phyloP scores from a whole-genome alignment of 106 monocot species.

The Apostasia shenzhenica region DNA sequence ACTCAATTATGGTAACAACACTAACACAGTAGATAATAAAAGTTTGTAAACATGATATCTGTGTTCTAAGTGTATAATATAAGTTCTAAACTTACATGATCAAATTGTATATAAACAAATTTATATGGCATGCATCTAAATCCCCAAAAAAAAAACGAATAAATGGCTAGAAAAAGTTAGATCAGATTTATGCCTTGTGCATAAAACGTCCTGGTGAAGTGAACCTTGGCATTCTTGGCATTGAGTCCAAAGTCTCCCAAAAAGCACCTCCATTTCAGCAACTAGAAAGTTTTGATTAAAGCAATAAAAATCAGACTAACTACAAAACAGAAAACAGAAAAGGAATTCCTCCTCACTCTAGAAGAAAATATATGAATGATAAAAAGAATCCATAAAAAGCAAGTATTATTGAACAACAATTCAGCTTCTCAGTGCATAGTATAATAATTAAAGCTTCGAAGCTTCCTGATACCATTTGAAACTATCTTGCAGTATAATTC shows the following conservation, averaged over 20 bases:
- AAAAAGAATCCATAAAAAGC: background rate
- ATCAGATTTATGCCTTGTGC: constrained; percentile 58
- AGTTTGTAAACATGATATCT: no score
- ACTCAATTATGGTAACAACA: no score
- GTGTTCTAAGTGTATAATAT: no score
- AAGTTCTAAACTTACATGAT: background rate
- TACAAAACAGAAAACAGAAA: background rate
- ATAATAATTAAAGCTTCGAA: background rate
- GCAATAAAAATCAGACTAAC: background rate
- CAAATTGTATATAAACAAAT: background rate
- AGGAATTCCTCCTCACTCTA: background rate
- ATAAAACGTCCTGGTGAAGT: constrained; percentile 95
- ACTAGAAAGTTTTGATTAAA: constrained; percentile 30
- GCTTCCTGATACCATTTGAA: constrained; percentile 57
- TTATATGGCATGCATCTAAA: no score
- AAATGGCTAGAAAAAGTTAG: background rate
- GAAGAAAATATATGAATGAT: background rate
- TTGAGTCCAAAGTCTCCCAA: constrained; percentile 96
- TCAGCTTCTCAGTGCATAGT: no score
- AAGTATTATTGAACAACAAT: background rate
- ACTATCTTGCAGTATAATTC: constrained; percentile 96
- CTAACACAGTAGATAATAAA: no score
- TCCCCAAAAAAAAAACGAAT: background rate
- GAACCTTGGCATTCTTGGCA: constrained; percentile 99
- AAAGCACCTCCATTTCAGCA: constrained; percentile 77